These are phyloP conservation scores for Epichloe gansuensis DNA, from an alignment of 2,329 filamentous ascomycete species.

Conservation along the genomic window DNA sequence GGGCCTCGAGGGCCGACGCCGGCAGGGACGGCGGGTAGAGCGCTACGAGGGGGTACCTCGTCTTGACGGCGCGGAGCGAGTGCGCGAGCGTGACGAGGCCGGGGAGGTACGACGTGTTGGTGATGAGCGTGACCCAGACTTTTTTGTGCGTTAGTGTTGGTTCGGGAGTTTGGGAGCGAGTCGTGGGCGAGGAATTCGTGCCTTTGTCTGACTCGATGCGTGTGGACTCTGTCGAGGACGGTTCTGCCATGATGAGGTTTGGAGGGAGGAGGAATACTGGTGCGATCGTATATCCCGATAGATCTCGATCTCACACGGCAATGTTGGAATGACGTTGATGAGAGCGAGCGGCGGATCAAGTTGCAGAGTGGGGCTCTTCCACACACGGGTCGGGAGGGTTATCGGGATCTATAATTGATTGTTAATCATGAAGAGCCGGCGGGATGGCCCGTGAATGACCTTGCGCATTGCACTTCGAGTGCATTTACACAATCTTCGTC, in stretches of 20 bases:
- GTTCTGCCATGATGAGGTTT: background rate
- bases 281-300: too few relatives aligned
- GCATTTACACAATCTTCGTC: background rate
- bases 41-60: constrained; percentile 66
- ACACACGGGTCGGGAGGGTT: background rate
- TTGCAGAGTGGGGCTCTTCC: background rate
- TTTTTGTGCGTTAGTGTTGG: constrained; percentile 1
- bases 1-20: constrained; percentile 50
- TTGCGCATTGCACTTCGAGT: background rate
- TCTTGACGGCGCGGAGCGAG: constrained; percentile 52
- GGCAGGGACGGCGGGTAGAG: constrained; percentile 74
- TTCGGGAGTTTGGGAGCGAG: background rate
- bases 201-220: constrained; percentile 3
- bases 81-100: constrained; percentile 73
- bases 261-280: too few relatives aligned
- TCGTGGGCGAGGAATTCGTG: background rate
- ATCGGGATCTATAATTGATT: background rate
- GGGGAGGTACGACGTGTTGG: constrained; percentile 68
- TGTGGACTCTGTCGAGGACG: background rate
- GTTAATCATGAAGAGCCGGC: background rate
- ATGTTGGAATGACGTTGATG: background rate
- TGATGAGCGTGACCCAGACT: constrained; percentile 86
- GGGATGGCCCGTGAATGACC: background rate
- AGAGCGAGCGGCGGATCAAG: background rate
- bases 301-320: too few relatives aligned